Conservation (phyloP, 2,329 filamentous ascomycete genomes). For the Pyricularia grisea region DNA sequence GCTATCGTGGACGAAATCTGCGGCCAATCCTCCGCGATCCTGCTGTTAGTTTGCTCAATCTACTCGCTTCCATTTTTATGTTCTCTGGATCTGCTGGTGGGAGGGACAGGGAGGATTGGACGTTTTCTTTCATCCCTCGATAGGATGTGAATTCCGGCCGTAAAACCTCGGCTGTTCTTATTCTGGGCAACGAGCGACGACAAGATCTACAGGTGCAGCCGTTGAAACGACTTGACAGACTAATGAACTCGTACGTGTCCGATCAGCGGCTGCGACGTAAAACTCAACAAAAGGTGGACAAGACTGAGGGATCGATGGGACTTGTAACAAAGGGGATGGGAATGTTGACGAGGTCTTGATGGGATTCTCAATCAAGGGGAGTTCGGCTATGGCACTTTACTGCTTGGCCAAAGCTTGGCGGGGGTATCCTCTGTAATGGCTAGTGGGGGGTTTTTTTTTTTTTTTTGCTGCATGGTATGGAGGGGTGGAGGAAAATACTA, state of each 20-base stretch:
- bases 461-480: too few species aligned
- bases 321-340: background rate
- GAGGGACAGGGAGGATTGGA: background rate
- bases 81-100: background rate
- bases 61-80: background rate
- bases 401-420: background rate
- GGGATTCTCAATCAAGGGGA: background rate
- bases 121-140: background rate
- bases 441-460: background rate
- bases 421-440: background rate
- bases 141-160: background rate
- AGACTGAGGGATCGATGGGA: background rate
- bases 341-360: background rate
- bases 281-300: background rate
- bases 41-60: background rate
- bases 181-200: background rate
- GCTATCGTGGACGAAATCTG: background rate
- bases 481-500: background rate
- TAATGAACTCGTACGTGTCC: background rate
- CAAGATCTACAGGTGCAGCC: background rate
- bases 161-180: background rate
- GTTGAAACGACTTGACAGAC: background rate
- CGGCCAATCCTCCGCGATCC: background rate
- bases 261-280: background rate
- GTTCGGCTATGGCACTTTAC: background rate